Evolutionary conservation across 2,329 filamentous ascomycete species (phyloP), one percentile per base, ranked within the genome.

Genomic region (Arachnomyces sp.): DNA sequence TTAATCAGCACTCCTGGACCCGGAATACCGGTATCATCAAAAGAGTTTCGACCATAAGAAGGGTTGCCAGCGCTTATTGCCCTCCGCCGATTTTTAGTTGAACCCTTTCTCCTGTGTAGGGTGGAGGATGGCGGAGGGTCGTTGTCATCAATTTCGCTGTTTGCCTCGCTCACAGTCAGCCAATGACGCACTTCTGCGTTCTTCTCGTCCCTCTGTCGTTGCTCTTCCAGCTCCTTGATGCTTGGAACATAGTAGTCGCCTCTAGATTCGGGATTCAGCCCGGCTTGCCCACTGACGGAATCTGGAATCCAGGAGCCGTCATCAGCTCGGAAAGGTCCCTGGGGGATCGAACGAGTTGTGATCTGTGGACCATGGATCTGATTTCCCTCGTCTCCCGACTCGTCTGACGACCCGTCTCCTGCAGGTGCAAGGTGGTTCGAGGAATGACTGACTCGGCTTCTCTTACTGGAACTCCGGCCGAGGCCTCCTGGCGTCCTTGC

Each of bases 171-270:
- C n/a, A 67, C 67, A 9, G 66, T 64, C 11, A 75, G 64, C 75
- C 75, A 78, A 15, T 66, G 60, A 38, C 66, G 62, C 28, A 78
- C 74, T 39, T 75, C 71, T 7, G 65, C 61, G 42, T 75, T 74
- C 49, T 69, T 75, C 37, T 75, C 69, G 3, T 67, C 63, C 25
- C 66, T 57, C 28, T 67, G 59, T 36, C 68, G 65, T 42, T 67
- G 59, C 32, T 67, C 59, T 35, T 68, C 64, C 36, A 74, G 57
- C 17, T 78, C 72, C 35, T 73, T 71, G 6, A 74, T 59, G 36
- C 66, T 75, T 11, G 63, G 63, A 3, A 74, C 60, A 34, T 63
- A 63, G 12, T 60, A 56, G 39, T 71, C 55, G 3, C 60, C 62
- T 33, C 74, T 65, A 28, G 66, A 59, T 4, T 59, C 52, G 7